These are phyloP conservation scores for Saccharomycopsis sp. DNA, from an alignment of 805 yeast genomes.

Conservation along the genomic window DNA sequence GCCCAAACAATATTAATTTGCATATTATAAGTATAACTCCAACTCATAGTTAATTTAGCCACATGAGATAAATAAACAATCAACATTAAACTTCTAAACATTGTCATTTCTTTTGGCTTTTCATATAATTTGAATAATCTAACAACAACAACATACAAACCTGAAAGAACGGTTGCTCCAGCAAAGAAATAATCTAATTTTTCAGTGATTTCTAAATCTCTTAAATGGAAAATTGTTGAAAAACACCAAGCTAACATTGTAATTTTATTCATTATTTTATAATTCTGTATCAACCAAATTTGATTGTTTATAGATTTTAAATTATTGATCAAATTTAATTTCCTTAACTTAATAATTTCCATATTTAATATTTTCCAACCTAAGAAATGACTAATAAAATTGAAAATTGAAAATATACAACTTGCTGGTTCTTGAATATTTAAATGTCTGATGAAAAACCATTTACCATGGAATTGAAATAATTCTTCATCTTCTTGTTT, in stretches of 20 bases:
- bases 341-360: slow-evolving; percentile 22
- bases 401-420: slow-evolving; percentile 67
- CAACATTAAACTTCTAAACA: slow-evolving; percentile 37
- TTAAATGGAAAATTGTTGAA: slow-evolving; percentile 79
- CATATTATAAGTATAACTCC: slow-evolving; percentile 96
- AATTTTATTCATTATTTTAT: slow-evolving; percentile 46
- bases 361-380: slow-evolving; percentile 33
- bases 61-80: slow-evolving; percentile 59
- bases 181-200: slow-evolving; percentile 89
- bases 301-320: slow-evolving; percentile 19
- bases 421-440: slow-evolving; percentile 85
- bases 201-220: slow-evolving; percentile 78
- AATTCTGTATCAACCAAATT: slow-evolving; percentile 28
- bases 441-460: slow-evolving; percentile 81
- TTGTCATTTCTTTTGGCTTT: slow-evolving; percentile 26
- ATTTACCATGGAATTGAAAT: slow-evolving; percentile 91
- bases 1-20: slow-evolving; percentile 79
- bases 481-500: slow-evolving; percentile 42
- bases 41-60: slow-evolving; percentile 54
- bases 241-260: slow-evolving; percentile 86
- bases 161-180: slow-evolving; percentile 76
- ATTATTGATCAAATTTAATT: slow-evolving; percentile 13
- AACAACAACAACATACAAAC: slow-evolving; percentile 60
- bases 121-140: slow-evolving; percentile 57
- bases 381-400: slow-evolving; percentile 56